Conservation (phyloP, 1,284 basidiomycete genomes). For the Abortiporus biennis region DNA sequence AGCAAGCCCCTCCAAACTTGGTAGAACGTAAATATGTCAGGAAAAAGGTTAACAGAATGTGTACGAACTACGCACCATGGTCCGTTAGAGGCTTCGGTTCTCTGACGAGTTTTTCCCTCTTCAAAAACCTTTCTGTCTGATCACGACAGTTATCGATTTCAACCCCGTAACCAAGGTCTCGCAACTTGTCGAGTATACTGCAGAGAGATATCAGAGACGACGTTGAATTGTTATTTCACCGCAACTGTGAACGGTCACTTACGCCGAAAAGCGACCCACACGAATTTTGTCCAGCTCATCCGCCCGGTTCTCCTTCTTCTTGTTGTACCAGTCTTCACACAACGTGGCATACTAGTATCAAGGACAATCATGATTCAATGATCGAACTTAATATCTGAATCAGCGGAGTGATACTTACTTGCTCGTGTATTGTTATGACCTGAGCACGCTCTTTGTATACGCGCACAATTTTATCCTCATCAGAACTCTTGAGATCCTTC, state of each 20-base stretch:
- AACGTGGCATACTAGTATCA: not conserved
- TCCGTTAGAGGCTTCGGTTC: conserved; percentile 1
- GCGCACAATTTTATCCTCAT: no score
- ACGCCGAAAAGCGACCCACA: not conserved
- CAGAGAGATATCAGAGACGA: not conserved
- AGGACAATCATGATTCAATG: not conserved
- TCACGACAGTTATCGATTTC: conserved; percentile 1
- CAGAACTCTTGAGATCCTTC: no score
- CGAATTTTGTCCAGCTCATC: not conserved
- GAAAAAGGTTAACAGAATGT: no score
- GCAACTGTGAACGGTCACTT: not conserved
- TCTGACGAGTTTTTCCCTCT: not conserved
- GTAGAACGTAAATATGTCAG: no score
- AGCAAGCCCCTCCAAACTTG: no score
- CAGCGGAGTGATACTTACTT: no score
- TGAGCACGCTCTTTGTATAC: no score
- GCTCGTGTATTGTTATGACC: no score
- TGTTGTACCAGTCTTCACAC: not conserved
- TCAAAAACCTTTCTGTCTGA: not conserved
- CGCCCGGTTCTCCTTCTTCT: not conserved
- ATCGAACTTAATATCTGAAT: not conserved
- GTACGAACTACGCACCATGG: not conserved
- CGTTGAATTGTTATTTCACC: not conserved
- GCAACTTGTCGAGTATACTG: conserved; percentile 2
- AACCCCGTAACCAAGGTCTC: conserved; percentile 1